phyloP scores from a whole-genome alignment of 2,329 filamentous ascomycete genomes.

The Penicillium sp. region DNA sequence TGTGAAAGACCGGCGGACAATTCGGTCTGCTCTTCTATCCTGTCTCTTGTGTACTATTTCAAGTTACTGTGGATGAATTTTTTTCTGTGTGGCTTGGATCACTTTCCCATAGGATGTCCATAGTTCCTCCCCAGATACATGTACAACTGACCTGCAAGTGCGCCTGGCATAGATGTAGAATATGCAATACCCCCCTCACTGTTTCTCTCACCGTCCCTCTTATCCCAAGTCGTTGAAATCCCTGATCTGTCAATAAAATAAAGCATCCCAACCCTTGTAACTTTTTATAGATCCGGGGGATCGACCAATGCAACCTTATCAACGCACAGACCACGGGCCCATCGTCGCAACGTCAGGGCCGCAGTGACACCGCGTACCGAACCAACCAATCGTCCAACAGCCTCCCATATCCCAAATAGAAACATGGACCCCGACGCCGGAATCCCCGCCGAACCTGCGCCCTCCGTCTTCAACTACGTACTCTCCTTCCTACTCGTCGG shows the following conservation, averaged over 20 bases:
- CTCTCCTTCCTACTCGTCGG: slow-evolving; percentile 88
- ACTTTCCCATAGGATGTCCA: too few relatives aligned
- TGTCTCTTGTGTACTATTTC: neutral
- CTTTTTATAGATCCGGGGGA: neutral
- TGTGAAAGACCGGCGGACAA: neutral
- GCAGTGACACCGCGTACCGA: neutral
- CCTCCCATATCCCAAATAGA: neutral
- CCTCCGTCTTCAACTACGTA: slow-evolving; percentile 69
- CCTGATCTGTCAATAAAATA: neutral
- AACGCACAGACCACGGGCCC: neutral
- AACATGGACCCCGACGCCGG: slow-evolving; percentile 34
- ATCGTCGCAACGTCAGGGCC: neutral
- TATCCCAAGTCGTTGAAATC: neutral
- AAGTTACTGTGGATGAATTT: neutral
- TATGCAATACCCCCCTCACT: too few relatives aligned
- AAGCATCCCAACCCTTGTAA: neutral
- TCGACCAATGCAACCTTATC: neutral
- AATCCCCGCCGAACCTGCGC: slow-evolving; percentile 21
- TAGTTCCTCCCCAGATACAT: too few relatives aligned
- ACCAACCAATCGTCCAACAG: neutral
- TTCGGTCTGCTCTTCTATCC: neutral
- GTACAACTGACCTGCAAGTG: neutral
- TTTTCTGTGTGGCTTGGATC: too few relatives aligned
- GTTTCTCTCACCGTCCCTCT: too few relatives aligned
- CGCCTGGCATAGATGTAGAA: neutral